These are phyloP conservation scores for Purshia tridentata DNA, from an alignment of 306 rosid species.

Conservation along the genomic window DNA sequence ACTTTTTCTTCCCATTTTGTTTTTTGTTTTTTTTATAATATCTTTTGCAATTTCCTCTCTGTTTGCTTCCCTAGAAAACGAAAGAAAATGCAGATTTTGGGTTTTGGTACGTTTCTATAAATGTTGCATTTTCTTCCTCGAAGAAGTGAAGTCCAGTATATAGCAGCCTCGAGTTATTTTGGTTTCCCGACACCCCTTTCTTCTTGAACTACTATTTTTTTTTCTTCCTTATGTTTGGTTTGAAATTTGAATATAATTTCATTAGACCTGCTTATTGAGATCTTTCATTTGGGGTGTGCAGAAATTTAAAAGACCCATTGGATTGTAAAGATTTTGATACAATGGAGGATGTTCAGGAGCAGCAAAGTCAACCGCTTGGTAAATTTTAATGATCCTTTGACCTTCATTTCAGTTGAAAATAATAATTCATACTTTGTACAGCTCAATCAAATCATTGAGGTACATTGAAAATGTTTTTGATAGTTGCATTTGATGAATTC, in stretches of 20 bases:
- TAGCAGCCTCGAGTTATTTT: no score
- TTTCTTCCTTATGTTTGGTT: not conserved
- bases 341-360: slow-evolving; percentile 59
- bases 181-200: no score
- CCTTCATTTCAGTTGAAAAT: not conserved
- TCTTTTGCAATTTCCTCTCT: not conserved
- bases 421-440: not conserved
- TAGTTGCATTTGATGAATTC: no score
- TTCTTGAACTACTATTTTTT: not conserved
- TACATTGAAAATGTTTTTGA: not conserved
- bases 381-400: not conserved
- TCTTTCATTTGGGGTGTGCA: slow-evolving; percentile 11
- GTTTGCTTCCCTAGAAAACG: slow-evolving; percentile 18
- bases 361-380: slow-evolving; percentile 36
- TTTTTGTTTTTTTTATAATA: not conserved
- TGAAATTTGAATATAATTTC: not conserved
- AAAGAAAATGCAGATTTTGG: not conserved
- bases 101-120: not conserved
- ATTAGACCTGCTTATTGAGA: not conserved
- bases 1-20: not conserved
- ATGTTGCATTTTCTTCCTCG: not conserved
- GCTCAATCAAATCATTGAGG: not conserved
- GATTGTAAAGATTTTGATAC: not conserved
- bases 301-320: slow-evolving; percentile 13
- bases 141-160: no score